phyloP scores from a whole-genome alignment of 345 rosid species.

The Euphorbia tirucalli region DNA sequence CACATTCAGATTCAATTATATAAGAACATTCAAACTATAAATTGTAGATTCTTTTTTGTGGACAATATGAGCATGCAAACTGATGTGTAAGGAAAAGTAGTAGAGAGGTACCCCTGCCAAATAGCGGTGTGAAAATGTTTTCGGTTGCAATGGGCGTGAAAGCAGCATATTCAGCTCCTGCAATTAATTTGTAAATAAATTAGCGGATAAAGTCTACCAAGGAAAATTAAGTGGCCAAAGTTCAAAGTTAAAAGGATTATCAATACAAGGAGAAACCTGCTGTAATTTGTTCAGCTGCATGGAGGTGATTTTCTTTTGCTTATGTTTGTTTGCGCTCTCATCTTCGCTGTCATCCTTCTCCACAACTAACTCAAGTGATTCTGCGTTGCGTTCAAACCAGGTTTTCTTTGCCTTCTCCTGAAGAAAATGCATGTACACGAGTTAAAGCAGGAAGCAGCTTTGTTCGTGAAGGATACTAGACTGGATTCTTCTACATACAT shows the following conservation, averaged over 20 bases:
- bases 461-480: background rate
- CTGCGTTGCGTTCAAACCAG: slow-evolving; percentile 85
- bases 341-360: slow-evolving; percentile 86
- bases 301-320: slow-evolving; percentile 34
- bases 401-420: slow-evolving; percentile 79
- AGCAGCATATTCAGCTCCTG: slow-evolving; percentile 73
- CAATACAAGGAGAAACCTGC: slow-evolving; percentile 45
- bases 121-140: slow-evolving; percentile 76
- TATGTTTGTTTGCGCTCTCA: slow-evolving; percentile 63
- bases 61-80: background rate
- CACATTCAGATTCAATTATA: background rate
- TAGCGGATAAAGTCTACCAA: background rate
- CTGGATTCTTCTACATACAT: background rate
- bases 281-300: slow-evolving; percentile 32
- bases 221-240: background rate
- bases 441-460: too few relatives aligned
- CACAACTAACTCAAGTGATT: slow-evolving; percentile 60
- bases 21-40: background rate
- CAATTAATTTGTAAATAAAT: slow-evolving; percentile 22
- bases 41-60: background rate
- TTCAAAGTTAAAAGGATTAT: background rate
- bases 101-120: slow-evolving; percentile 71
- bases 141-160: slow-evolving; percentile 79
- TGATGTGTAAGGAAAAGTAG: background rate
- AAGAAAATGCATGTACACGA: background rate